Base-by-base conservation (phyloP, 2,329 filamentous ascomycete genomes). In the Didymella arachidicola region DNA sequence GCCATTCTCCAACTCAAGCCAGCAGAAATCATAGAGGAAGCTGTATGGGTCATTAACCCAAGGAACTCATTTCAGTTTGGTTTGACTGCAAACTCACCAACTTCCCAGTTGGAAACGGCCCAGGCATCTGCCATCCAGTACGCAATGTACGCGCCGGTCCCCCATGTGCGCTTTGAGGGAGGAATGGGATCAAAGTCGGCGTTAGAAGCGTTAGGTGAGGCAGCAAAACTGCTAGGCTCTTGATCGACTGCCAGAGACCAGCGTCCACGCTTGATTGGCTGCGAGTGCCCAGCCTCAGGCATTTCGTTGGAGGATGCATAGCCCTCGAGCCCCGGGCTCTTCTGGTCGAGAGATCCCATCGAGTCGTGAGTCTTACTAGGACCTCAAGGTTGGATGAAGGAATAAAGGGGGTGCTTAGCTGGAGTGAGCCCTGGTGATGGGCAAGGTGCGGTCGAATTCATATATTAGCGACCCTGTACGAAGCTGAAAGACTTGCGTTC, bases 41-140 rank as follows among this genome's bases (percentile, higher is more conserved):
- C 59, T 59, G 27, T 7, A 36, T 22, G 11, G 1, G 5, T 4
- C 7, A 11, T 53, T 30, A 38, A 11, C 18, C 18, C 16, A 19
- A 4, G 22, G 10, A 2, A 30, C 4, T 7, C 10, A 29, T 5
- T 12, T 19, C 11, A 16, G 1, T 14, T 16, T 32, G 11, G 8
- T 4, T 4, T 32, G 12, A 16, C 11, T 16, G 29, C 11, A 43
- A 18, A 58, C 69, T 54, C 54, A 71, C 69, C 72, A 39, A 77
- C 74, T 70, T 77, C 68, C 75, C 75, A 77, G 30, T 77, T 77
- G 29, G 72, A 75, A 2, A 77, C 73, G 27, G 74, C 74, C 74
- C 73, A 77, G n/a, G 72, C 74, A 65, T 77, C 75, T n/a, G 75
- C 73, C 72, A 76, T 76, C 75, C 75, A 77, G 63, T 77, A 77